Percentiles rank a stretch among this genome's conserved stretches.
phyloP scores from a whole-genome alignment of 2,329 filamentous ascomycete species.

The Penicillium rolfsii region DNA sequence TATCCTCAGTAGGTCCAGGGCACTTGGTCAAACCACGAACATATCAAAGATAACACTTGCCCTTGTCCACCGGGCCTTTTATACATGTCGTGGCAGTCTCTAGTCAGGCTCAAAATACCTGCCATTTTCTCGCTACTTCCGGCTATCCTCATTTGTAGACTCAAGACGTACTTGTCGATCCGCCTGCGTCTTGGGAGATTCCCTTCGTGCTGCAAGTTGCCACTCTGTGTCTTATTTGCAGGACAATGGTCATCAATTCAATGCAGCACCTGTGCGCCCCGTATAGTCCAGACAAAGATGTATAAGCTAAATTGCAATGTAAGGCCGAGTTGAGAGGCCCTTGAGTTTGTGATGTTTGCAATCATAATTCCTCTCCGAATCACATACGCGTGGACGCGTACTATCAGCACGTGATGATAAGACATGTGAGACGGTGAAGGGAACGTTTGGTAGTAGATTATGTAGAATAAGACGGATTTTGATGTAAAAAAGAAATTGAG shows the following conservation, averaged over 20 bases:
- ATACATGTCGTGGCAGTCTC: neutral
- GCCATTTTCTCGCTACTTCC: neutral
- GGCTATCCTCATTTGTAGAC: neutral
- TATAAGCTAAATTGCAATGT: neutral
- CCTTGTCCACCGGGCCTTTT: neutral
- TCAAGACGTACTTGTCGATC: neutral
- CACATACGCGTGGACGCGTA: neutral
- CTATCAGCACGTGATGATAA: conserved; percentile 11
- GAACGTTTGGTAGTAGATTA: neutral
- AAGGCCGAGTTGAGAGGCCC: neutral
- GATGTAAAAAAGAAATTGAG: neutral
- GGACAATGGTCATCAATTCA: neutral
- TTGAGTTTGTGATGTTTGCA: conserved; percentile 1
- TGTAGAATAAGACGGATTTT: neutral
- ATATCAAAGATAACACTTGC: neutral
- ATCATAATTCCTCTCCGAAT: neutral
- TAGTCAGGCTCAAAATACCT: neutral
- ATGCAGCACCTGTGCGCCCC: neutral
- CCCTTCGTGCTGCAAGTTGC: neutral
- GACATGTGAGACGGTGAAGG: neutral
- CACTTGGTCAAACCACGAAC: neutral
- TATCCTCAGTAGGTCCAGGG: neutral
- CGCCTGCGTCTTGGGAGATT: neutral
- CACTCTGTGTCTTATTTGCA: neutral
- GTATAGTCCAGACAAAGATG: neutral